Evolutionary conservation across 352 stramenopile genomes (phyloP), one percentile per base, ranked within the genome.

Genomic region (Pythium phragmiticola): DNA sequence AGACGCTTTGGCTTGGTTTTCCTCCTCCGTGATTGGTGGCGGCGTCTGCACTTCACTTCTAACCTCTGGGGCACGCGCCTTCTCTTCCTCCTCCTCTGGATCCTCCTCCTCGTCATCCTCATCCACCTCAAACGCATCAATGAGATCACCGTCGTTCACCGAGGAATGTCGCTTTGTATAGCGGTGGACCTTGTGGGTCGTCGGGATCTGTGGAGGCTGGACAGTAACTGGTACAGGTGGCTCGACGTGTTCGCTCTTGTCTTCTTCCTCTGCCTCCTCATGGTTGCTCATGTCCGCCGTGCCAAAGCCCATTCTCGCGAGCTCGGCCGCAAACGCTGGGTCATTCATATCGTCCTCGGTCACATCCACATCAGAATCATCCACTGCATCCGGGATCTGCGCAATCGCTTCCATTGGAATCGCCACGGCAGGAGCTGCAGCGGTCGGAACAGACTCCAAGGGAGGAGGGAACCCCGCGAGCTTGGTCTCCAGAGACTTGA

Each of bases 121-220:
- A 2, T 75, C 77, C 19, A 77, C 73, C 14, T 88, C 80, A 65
- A 89, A 91, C 16, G 70, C 80, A n/a, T 91, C 80, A 37, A 91
- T 91, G 13, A 91, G 55, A 16, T 77, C 72, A 47, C 82, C 65
- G 47, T 91, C 78, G 56, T 82, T 80, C 42, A 88, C 42, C 3
- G 60, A 70, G 0, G 50, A 70, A 28, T 59, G 46, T 13, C n/a
- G 58, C 16, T 58, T 55, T 26, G 7, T 34, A 21, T 51, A 46
- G 9, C 41, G 39, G 17, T 30, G 21, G 17, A 21, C 9, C 12
- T n/a, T 13, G 36, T 48, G 3, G 13, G 26, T 21, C 48, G n/a
- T 45, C 11, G n/a, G n/a, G 19, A 47, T 30, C 17, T 9, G 34
- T 39, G 12, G 21, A 8, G n/a, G 21, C 2, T 28, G 14, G 7